Evolutionary conservation across 2,329 filamentous ascomycete species (phyloP).

Genomic region (Clathrospora elynae): DNA sequence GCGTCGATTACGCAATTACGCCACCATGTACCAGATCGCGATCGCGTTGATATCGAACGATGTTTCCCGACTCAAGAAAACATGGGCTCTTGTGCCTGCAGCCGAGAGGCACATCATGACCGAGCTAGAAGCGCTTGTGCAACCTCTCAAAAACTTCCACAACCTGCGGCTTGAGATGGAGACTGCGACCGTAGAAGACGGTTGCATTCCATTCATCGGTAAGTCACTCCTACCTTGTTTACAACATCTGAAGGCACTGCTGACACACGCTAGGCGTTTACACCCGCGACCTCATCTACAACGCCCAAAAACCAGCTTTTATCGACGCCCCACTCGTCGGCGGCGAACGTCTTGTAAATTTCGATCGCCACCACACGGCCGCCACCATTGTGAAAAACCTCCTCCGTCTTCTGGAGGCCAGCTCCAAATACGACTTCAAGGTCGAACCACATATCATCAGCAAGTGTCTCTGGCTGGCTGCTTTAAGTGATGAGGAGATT

Average conservation of each 20-base stretch:
- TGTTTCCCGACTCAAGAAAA: conserved; percentile 68
- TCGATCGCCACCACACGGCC: conserved; percentile 77
- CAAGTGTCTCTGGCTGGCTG: conserved; percentile 83
- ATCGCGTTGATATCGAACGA: conserved; percentile 78
- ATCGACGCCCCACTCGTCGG: conserved; percentile 66
- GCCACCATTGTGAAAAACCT: conserved; percentile 80
- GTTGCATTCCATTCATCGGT: conserved; percentile 83
- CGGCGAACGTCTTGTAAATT: conserved; percentile 74
- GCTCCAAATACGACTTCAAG: conserved; percentile 73
- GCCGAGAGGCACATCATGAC: conserved; percentile 68
- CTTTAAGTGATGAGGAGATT: conserved; percentile 77
- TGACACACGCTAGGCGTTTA: conserved; percentile 61
- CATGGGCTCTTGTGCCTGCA: conserved; percentile 72
- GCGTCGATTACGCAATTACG: conserved; percentile 78
- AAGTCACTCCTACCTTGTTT: conserved; percentile 48
- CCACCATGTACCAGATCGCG: conserved; percentile 80
- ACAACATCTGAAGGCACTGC: neutral
- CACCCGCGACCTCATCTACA: conserved; percentile 82
- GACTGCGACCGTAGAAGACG: conserved; percentile 64
- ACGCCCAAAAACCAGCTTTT: conserved; percentile 76
- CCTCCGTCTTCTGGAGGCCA: conserved; percentile 77
- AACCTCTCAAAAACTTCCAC: conserved; percentile 78
- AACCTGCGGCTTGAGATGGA: conserved; percentile 82
- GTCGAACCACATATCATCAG: conserved; percentile 78
- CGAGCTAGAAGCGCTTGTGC: conserved; percentile 73